These are phyloP conservation scores for Cyclotella choctawhatcheeana DNA, from an alignment of 108 stramenopile species.

Conservation along the genomic window DNA sequence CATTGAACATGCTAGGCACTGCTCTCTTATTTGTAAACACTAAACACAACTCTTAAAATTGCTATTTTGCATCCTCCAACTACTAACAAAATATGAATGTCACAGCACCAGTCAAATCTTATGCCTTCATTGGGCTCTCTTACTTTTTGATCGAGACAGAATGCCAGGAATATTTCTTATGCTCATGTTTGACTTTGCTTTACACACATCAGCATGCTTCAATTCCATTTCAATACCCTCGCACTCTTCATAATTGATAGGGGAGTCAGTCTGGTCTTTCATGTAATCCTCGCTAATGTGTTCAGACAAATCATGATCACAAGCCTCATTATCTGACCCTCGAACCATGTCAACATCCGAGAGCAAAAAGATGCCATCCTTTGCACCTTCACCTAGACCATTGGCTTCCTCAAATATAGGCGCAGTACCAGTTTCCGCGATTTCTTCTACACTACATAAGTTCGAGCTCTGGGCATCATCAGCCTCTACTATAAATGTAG, in stretches of 20 bases:
- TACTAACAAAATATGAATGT: not conserved
- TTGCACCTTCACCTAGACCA: not conserved
- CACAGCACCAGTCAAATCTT: not conserved
- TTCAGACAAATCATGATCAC: conserved; percentile 1
- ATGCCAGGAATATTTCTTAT: not conserved
- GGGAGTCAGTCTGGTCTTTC: not conserved
- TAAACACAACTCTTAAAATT: too few species aligned
- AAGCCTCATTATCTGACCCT: too few species aligned
- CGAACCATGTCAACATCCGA: too few species aligned
- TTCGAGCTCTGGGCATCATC: not conserved
- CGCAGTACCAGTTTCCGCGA: conserved; percentile 1
- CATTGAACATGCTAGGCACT: too few species aligned
- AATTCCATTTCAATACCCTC: conserved; percentile 12
- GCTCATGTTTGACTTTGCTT: not conserved
- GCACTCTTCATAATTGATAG: not conserved
- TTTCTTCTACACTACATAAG: not conserved
- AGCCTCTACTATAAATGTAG: not conserved
- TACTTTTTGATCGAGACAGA: conserved; percentile 9
- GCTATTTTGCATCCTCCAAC: too few species aligned
- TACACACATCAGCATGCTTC: not conserved
- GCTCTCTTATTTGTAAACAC: too few species aligned
- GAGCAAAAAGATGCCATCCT: too few species aligned
- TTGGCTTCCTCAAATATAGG: too few species aligned
- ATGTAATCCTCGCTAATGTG: not conserved
- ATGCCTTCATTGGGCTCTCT: not conserved